Evolutionary conservation across 768 basidiomycete genomes (phyloP).

Genomic region (Suillus discolor): DNA sequence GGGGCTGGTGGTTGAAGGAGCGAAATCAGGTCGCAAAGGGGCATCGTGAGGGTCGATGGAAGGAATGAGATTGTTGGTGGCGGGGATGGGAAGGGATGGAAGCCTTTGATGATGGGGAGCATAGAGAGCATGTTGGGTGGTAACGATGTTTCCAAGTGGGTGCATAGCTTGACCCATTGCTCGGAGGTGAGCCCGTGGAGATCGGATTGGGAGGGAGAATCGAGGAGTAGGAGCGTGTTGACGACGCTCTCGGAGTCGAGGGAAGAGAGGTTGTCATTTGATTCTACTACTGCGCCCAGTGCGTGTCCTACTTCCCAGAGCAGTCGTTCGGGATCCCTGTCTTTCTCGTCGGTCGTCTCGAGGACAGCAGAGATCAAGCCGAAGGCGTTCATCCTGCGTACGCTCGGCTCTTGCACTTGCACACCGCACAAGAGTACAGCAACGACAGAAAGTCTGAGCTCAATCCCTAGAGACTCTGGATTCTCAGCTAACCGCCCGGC

Average conservation of each 20-base stretch:
- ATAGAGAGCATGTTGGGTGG: background rate
- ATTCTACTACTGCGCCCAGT: conserved; percentile 32
- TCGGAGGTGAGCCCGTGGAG: conserved; percentile 48
- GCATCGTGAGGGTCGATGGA: conserved; percentile 44
- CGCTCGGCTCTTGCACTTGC: conserved; percentile 23
- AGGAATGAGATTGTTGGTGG: conserved; percentile 32
- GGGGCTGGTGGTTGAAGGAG: conserved; percentile 44
- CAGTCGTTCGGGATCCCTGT: conserved; percentile 27
- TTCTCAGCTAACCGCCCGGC: background rate
- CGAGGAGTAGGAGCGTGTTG: conserved; percentile 60
- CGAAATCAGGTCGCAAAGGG: conserved; percentile 48
- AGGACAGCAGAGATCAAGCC: conserved; percentile 27
- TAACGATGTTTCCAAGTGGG: background rate
- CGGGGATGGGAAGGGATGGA: conserved; percentile 24
- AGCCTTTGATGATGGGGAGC: conserved; percentile 5
- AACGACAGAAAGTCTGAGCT: conserved; percentile 36
- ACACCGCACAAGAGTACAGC: conserved; percentile 34
- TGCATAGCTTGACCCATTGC: conserved; percentile 37
- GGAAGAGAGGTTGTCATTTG: conserved; percentile 24
- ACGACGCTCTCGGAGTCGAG: conserved; percentile 44
- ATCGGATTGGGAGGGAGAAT: conserved; percentile 45
- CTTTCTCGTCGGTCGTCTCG: conserved; percentile 24
- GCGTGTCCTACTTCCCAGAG: conserved; percentile 41
- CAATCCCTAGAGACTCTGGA: background rate
- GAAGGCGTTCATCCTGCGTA: conserved; percentile 27